Base-by-base conservation (phyloP, 371 early-diverging fungal genomes). In the Mucor piriformis region DNA sequence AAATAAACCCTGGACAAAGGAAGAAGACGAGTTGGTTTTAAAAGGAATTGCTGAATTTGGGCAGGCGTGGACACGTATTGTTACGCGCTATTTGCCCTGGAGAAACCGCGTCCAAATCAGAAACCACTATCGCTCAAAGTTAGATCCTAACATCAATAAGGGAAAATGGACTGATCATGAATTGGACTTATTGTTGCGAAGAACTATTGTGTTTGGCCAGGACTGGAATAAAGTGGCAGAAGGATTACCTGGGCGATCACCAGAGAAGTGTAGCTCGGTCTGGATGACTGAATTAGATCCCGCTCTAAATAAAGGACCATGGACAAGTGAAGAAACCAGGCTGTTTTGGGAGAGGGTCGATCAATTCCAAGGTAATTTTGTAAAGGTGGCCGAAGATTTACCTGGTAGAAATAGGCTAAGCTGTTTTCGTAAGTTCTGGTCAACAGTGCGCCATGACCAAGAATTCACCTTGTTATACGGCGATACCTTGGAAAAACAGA, bases 141-240 rank as follows among this genome's bases (percentile, higher is more conserved):
- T 76, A 18, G 50, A 64, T 10, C 63, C 63, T 0, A 6, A 20
- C 3, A 1, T 60, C 10, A 66, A 54, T 6, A 52, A 38, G 11
- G 52, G 16, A 0, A 50, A 50, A 24, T 76, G 78, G 76, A 59
- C 73, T 5, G 57, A 68, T 0, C 53, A 65, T 10, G 81, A 81
- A 35, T 47, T 57, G 5, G 66, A 72, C 33, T n/a, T 74, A 0
- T 55, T 81, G 21, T 57, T 81, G 16, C 54, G 73, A 15, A 58
- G 78, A 6, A 66, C 72, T 6, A 67, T 78, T 18, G 46, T 74
- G 20, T 74, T 61, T 51, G 78, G 81, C 13, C 50, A 66, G 8
- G 54, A 74, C 12, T 81, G 81, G 81, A 50, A 40, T 0, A 73
- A 72, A 50, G 70, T 81, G 4, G 76, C 81, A 4, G 74, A 72